These are phyloP conservation scores for Fusarium burgessii DNA, from an alignment of 2,329 filamentous ascomycete genomes.

Conservation along the genomic window DNA sequence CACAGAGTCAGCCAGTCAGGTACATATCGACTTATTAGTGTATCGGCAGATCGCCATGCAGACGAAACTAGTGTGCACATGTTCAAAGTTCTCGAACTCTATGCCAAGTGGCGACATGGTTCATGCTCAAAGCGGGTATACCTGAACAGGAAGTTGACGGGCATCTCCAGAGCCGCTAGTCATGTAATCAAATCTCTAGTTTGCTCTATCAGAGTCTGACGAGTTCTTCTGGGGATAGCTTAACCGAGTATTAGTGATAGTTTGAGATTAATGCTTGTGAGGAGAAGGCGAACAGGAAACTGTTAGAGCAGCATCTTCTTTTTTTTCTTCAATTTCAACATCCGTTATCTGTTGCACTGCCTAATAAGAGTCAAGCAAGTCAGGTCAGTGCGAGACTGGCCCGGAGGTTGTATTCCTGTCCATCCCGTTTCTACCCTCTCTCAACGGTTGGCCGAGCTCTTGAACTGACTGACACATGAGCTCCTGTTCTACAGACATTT, in stretches of 20 bases:
- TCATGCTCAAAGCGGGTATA: constrained; percentile 26
- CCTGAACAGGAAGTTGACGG: constrained; percentile 34
- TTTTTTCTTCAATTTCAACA: background rate
- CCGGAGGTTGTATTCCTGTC: constrained; percentile 5
- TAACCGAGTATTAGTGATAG: constrained; percentile 1
- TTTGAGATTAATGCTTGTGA: constrained; percentile 18
- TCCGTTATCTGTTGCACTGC: background rate
- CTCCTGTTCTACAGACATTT: background rate
- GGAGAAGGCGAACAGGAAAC: constrained; percentile 15
- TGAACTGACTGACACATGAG: background rate
- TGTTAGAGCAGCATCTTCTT: constrained; percentile 6
- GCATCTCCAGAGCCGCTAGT: constrained; percentile 29
- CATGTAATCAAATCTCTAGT: constrained; percentile 27
- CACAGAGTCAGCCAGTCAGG: constrained; percentile 7
- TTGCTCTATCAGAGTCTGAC: constrained; percentile 10
- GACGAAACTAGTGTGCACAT: constrained; percentile 19
- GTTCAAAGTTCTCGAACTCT: constrained; percentile 23
- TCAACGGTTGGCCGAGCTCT: constrained; percentile 2
- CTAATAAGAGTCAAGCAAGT: background rate
- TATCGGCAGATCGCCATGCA: constrained; percentile 33
- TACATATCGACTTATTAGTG: constrained; percentile 9
- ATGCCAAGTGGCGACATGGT: constrained; percentile 30
- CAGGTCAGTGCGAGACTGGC: constrained; percentile 22
- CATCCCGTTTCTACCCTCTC: constrained; percentile 11
- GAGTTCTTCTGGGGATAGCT: constrained; percentile 29